A percentile compares a stretch with the other conserved stretches of the same genome.
Evolutionary conservation across 2,329 filamentous ascomycete genomes (phyloP).

Genomic region (Lecanicillium sp.): DNA sequence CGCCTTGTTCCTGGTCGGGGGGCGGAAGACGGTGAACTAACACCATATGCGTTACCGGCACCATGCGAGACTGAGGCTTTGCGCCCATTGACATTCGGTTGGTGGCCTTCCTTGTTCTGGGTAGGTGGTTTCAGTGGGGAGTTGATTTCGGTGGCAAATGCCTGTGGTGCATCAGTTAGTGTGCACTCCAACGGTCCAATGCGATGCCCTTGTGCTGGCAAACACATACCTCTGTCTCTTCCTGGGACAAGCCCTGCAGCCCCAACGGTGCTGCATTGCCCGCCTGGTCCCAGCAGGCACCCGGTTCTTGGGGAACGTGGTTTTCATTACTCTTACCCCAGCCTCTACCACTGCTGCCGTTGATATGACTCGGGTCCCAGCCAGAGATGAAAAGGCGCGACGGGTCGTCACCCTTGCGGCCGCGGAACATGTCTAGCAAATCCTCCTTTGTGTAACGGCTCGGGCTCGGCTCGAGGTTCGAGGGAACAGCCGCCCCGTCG

Average conservation of each 20-base stretch:
- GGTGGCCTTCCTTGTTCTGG: conserved; percentile 59
- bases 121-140: conserved; percentile 82
- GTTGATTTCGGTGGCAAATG: conserved; percentile 82
- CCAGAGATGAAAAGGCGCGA: conserved; percentile 62
- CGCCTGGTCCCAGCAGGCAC: conserved; percentile 79
- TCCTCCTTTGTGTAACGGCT: conserved; percentile 72
- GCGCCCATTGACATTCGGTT: conserved; percentile 57
- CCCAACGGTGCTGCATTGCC: conserved; percentile 65
- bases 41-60: conserved; percentile 54
- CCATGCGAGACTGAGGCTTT: conserved; percentile 78
- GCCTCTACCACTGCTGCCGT: conserved; percentile 52
- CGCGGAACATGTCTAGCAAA: conserved; percentile 64
- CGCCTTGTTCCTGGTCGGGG: conserved; percentile 70
- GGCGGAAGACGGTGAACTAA: conserved; percentile 64
- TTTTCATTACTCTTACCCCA: conserved; percentile 76
- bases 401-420: conserved; percentile 41
- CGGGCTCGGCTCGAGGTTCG: conserved; percentile 29
- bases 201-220: background rate
- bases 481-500: conserved; percentile 28
- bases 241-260: conserved; percentile 58
- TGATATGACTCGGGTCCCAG: conserved; percentile 71
- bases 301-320: conserved; percentile 71
- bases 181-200: background rate
- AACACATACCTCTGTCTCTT: conserved; percentile 51
- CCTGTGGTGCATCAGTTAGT: conserved; percentile 35